These are phyloP conservation scores for Aschersonia sp. DNA, from an alignment of 2,329 filamentous ascomycete species.

Conservation along the genomic window DNA sequence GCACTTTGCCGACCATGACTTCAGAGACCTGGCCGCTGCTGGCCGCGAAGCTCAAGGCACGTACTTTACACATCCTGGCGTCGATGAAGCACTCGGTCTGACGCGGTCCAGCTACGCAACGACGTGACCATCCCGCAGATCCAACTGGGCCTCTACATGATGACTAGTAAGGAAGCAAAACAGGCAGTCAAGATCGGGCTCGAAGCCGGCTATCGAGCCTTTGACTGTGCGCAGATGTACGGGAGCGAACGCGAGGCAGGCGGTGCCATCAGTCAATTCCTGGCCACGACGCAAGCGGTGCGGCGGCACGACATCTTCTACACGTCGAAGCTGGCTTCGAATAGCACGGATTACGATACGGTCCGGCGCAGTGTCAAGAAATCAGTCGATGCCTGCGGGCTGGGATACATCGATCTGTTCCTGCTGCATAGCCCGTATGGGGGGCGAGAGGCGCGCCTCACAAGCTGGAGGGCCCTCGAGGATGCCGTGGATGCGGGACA, in stretches of 20 bases:
- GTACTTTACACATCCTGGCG: constrained; percentile 8
- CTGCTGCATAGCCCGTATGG: constrained; percentile 70
- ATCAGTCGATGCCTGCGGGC: constrained; percentile 47
- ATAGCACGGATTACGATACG: constrained; percentile 47
- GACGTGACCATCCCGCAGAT: constrained; percentile 54
- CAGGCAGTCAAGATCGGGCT: constrained; percentile 44
- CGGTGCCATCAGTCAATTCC: constrained; percentile 44
- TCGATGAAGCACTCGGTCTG: not conserved
- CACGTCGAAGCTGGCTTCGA: constrained; percentile 63
- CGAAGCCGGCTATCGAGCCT: constrained; percentile 33
- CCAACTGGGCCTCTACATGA: constrained; percentile 62
- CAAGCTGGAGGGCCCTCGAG: constrained; percentile 64
- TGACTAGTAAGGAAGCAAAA: constrained; percentile 45
- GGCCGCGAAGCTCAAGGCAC: not conserved
- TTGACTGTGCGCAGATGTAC: constrained; percentile 41
- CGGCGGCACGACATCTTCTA: constrained; percentile 61
- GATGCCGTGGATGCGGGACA: constrained; percentile 63
- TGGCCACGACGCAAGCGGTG: constrained; percentile 36
- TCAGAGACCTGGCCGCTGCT: not conserved
- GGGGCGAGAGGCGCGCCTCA: constrained; percentile 49
- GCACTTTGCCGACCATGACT: not conserved
- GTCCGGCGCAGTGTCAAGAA: constrained; percentile 52
- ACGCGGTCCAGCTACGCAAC: constrained; percentile 39
- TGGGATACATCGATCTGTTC: constrained; percentile 70
- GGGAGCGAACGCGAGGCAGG: constrained; percentile 61